Base-by-base conservation (phyloP, 1,139 yeast genomes). In the Kodamaea derodonti region DNA sequence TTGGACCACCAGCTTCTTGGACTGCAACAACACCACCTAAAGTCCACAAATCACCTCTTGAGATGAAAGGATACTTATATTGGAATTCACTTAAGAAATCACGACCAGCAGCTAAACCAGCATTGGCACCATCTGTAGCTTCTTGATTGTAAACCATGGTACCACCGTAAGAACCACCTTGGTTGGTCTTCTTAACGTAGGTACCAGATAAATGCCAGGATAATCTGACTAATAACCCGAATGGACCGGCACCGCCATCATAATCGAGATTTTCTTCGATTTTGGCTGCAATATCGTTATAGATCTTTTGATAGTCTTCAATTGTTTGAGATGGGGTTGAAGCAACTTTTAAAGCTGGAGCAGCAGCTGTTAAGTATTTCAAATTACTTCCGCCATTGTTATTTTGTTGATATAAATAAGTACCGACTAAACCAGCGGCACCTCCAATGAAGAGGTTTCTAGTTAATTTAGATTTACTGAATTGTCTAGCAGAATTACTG, bases 1-100 rank as follows among this genome's bases (percentile, higher is more conserved):
- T 81, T 39, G 96, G 96, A 12, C 97, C 96, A 36, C 81, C 81
- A 60, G 83, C 58, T 60, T 86, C 96, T 65, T 88, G 96, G 37
- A 88, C 69, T 9, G 90, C 95, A 37, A 68, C 76, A 36, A 87
- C 95, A 46, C 96, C 96, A 32, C 82, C 94, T 29, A 88, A 67
- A 15, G 96, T 86, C 75, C 84, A 86, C 53, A 88, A 72, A 60
- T 88, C 97, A 52, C 96, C 96, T 58, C 84, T 72, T 18, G 88
- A 78, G 32, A 88, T 58, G 84, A 94, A 86, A 17, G 90, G 85
- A 60, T 72, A 80, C 54, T 78, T 60, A 29, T 66, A 65, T 35
- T 68, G 61, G 49, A 88, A 72, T 34, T 85, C 78, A 36, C 67
- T 65, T 48, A 86, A 65, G 56, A 85, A 85, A 40, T 73, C 70